Base-by-base conservation (phyloP, 116 monocot species). In the Phalaenopsis hybrid region DNA sequence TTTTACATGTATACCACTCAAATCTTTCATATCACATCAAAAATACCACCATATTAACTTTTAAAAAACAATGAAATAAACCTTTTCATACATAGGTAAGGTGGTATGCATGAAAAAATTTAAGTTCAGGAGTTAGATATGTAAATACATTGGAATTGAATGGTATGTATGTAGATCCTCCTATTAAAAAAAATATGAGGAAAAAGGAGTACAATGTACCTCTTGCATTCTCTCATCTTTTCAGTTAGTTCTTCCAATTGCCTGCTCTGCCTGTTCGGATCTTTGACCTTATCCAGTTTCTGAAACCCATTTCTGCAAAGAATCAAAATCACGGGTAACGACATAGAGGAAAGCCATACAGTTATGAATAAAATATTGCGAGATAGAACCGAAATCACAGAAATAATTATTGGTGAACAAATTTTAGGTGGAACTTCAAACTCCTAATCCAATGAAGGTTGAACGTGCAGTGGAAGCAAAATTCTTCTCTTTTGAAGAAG, bases 181-280 rank as follows among this genome's bases (percentile, higher is more conserved):
- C 41, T 41, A 41, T 41, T 41, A 41, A 41, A 41, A 41, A 41
- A 41, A 41, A 3, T 41, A 41, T 41, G 41, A 77, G 25, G 77
- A 77, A 16, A 77, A 75, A 77, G 15, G 12, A 43, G n/a, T 20
- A 52, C 23, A 20, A 28, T 31, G 18, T 84, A 95, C 95, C 91
- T 89, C 81, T 95, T 95, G 81, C 95, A 95, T 79, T 95, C 95
- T 76, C 89, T 81, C 95, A 95, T 92, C 82, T 92, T 95, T 21
- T 84, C 95, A 3, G 95, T 95, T 20, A 95, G 91, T 77, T 95
- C 95, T 69, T 95, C 93, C 76, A 95, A 78, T 75, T 95, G 95
- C 81, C 93, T 86, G 79, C 88, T 92, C 79, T 84, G 89, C 55
- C 92, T 80, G 48, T 75, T 91, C 4, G 88, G 74, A 25, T 92